Base-by-base conservation (phyloP, 306 rosid genomes). In the Prunus salicina region DNA sequence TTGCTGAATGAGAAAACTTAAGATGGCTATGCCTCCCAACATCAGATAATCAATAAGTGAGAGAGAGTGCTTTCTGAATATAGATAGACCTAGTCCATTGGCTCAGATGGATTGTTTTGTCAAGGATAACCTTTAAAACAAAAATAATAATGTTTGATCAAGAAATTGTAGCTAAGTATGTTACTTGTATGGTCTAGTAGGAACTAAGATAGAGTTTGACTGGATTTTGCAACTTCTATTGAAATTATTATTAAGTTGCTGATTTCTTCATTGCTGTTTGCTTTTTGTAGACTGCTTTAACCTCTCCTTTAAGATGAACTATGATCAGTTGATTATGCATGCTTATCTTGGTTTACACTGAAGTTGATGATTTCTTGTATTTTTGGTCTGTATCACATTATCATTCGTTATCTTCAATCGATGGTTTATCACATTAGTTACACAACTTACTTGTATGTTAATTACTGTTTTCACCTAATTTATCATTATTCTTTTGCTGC, bases 401-500 rank as follows among this genome's bases (percentile, higher is more conserved):
- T 72, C 64, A 20, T 60, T 72, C 55, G 70, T 27, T 78, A 30
- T 60, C 67, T 75, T 78, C 72, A 68, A 27, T 51, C 72, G 60
- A 8, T 32, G 28, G 51, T 32, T 43, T 15, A 5, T 51, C 15
- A 30, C 7, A 2, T 30, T 51, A 43, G 16, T 56, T 52, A 1
- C 64, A 28, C 50, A 53, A 12, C 13, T 9, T 32, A 32, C 13
- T 12, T 13, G 20, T 56, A 9, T 38, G 16, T 63, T 27, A 73
- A 57, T 20, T 57, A 55, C 76, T 74, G 53, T 82, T 78, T 61
- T 24, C 5, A 30, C 58, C 85, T 86, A 64, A 85, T 74, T 10
- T 69, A 32, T 45, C 61, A 64, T 72, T 74, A 47, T 76, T 75
- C 22, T 74, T 76, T 50, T 67, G 67, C 82, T 87, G 87, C 91